Conservation (phyloP, 805 yeast genomes). For the Ogataea pilisensis region DNA sequence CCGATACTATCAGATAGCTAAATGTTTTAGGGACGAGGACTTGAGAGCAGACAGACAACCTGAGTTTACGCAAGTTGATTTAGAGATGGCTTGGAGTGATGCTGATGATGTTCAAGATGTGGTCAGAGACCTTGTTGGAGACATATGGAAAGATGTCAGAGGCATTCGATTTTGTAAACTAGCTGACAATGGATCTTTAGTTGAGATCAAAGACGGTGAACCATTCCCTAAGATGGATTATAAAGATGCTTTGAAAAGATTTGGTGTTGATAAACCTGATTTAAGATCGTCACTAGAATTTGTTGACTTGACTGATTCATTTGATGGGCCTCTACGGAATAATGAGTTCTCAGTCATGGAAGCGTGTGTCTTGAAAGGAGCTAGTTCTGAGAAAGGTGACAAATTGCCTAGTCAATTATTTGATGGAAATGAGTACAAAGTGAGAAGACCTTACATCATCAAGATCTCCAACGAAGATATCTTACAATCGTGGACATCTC, state of each 20-base stretch:
- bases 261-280: slow-evolving; percentile 96
- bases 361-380: slow-evolving; percentile 58
- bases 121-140: slow-evolving; percentile 53
- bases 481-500: slow-evolving; percentile 40
- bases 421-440: slow-evolving; percentile 43
- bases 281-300: slow-evolving; percentile 60
- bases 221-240: slow-evolving; percentile 52
- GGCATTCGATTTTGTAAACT: slow-evolving; percentile 36
- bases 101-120: slow-evolving; percentile 62
- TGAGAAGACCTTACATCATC: slow-evolving; percentile 55
- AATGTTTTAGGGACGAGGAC: slow-evolving; percentile 95
- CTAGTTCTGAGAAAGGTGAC: slow-evolving; percentile 31
- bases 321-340: slow-evolving; percentile 29
- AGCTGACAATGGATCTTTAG: slow-evolving; percentile 30
- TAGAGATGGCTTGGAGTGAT: slow-evolving; percentile 85
- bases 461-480: slow-evolving; percentile 44
- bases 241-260: slow-evolving; percentile 60
- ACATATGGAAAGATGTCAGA: slow-evolving; percentile 52
- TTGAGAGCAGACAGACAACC: slow-evolving; percentile 94
- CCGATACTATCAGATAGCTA: slow-evolving; percentile 84
- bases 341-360: slow-evolving; percentile 68
- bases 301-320: slow-evolving; percentile 39
- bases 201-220: slow-evolving; percentile 21
- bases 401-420: slow-evolving; percentile 32
- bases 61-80: slow-evolving; percentile 94